phyloP scores from a whole-genome alignment of 73 alveolate genomes.

The Paramecium primaurelia region DNA sequence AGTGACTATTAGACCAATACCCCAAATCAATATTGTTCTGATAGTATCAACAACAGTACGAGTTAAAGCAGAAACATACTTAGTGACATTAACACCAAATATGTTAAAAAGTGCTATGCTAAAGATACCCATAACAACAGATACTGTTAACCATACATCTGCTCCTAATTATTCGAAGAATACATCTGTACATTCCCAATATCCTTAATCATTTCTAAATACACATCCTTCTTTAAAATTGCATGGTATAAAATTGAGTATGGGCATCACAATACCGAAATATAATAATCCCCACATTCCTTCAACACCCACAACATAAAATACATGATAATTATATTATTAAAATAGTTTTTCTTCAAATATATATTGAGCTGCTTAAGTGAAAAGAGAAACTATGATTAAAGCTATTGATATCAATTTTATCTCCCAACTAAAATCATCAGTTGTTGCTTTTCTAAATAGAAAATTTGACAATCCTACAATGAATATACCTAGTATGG shows the following conservation, averaged over 20 bases:
- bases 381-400: constrained; percentile 41
- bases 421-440: constrained; percentile 10
- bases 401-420: background rate
- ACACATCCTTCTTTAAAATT: constrained; percentile 59
- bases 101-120: constrained; percentile 88
- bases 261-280: constrained; percentile 74
- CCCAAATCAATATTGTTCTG: constrained; percentile 91
- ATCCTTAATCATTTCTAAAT: constrained; percentile 59
- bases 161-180: constrained; percentile 72
- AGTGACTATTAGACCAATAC: constrained; percentile 65
- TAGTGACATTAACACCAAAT: constrained; percentile 92
- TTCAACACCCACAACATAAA: constrained; percentile 95
- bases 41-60: constrained; percentile 90
- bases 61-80: constrained; percentile 88
- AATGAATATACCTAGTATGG: constrained; percentile 78
- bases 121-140: constrained; percentile 68
- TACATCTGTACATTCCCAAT: constrained; percentile 64
- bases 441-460: constrained; percentile 39
- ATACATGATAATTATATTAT: constrained; percentile 85
- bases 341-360: constrained; percentile 77
- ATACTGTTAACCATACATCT: constrained; percentile 43
- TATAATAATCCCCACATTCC: constrained; percentile 91
- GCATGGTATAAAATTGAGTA: constrained; percentile 86
- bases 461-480: constrained; percentile 79
- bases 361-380: constrained; percentile 61